Base-by-base conservation (phyloP, 371 early-diverging fungal species). In the Mucor sp. region DNA sequence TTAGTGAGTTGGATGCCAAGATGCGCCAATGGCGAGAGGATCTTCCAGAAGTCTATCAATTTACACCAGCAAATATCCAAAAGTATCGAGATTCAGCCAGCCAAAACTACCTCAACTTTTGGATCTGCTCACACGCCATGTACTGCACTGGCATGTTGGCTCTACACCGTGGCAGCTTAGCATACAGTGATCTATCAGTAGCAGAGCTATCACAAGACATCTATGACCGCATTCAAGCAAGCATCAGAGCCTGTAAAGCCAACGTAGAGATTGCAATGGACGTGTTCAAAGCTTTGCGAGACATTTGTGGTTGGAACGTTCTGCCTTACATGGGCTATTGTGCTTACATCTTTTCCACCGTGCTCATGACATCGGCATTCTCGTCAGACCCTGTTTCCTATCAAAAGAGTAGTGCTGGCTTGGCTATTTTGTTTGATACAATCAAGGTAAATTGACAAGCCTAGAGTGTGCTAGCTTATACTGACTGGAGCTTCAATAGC, bases 301-400 rank as follows among this genome's bases (percentile, higher is more conserved):
- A 80, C 65, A 55, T 70, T 27, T 83, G 75, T 53, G 80, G 80
- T 8, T 63, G 35, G 57, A 83, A 80, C 33, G 65, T 80, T 1
- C 58, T 78, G n/a, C 83, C 83, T 0, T 83, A 76, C 32, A 76
- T 83, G 77, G 78, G 80, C 0, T 83, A 83, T 23, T 75, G 80
- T 9, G 79, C 83, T 9, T 83, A 83, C 39, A 78, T 80, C 6
- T 80, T 83, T 41, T 77, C 80, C 9, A 80, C 83, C 2, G 75
- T 78, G 12, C 66, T 83, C 27, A 83, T 83, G 83, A 83, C 83
- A 14, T 76, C 74, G 4, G 68, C 75, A 5, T 78, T 80, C 50
- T 75, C 83, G 15, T 76, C 77, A 5, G 79, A 76, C 19, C 72
- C 65, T 2, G 71, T 58, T 3, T 67, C 72, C 6, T 80, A 74